phyloP scores from a whole-genome alignment of 805 yeast genomes.

The Cyberlindnera nakhonratchasimensis region DNA sequence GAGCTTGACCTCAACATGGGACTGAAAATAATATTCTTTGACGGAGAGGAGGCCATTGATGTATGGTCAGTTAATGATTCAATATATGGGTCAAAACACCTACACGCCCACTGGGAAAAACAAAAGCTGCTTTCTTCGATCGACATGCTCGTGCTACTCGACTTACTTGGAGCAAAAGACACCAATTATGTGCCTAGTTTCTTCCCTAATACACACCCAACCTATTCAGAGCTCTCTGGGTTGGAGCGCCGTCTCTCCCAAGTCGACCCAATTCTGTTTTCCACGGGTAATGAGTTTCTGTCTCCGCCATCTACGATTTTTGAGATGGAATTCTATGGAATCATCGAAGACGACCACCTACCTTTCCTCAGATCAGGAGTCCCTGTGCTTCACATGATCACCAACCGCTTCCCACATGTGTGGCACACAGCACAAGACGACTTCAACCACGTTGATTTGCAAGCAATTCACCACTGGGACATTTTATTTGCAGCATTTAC shows the following conservation, averaged over 20 bases:
- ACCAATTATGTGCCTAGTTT: slow-evolving; percentile 36
- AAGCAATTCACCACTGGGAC: slow-evolving; percentile 45
- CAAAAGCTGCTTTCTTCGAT: slow-evolving; percentile 32
- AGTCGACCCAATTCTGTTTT: slow-evolving; percentile 8
- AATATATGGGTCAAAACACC: slow-evolving; percentile 51
- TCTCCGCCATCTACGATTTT: slow-evolving; percentile 19
- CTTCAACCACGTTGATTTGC: slow-evolving; percentile 38
- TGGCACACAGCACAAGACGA: slow-evolving; percentile 55
- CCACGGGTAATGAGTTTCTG: slow-evolving; percentile 6
- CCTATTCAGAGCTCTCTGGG: slow-evolving; percentile 35
- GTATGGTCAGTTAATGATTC: slow-evolving; percentile 52
- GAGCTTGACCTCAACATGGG: slow-evolving; percentile 30
- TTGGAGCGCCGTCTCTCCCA: slow-evolving; percentile 31
- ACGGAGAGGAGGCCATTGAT: slow-evolving; percentile 59
- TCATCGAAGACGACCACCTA: slow-evolving; percentile 49
- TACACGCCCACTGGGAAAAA: slow-evolving; percentile 39
- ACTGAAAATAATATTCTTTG: slow-evolving; percentile 49
- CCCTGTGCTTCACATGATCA: slow-evolving; percentile 51
- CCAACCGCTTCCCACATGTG: slow-evolving; percentile 43
- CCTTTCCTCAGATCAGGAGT: slow-evolving; percentile 48
- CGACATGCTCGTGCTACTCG: slow-evolving; percentile 47
- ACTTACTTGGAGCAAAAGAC: slow-evolving; percentile 43
- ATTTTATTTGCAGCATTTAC: slow-evolving; percentile 38
- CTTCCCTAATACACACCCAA: slow-evolving; percentile 37
- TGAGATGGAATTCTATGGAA: slow-evolving; percentile 14